Evolutionary conservation across 176 grass and related monocot species (phyloP).

Genomic region (Oryza punctata): DNA sequence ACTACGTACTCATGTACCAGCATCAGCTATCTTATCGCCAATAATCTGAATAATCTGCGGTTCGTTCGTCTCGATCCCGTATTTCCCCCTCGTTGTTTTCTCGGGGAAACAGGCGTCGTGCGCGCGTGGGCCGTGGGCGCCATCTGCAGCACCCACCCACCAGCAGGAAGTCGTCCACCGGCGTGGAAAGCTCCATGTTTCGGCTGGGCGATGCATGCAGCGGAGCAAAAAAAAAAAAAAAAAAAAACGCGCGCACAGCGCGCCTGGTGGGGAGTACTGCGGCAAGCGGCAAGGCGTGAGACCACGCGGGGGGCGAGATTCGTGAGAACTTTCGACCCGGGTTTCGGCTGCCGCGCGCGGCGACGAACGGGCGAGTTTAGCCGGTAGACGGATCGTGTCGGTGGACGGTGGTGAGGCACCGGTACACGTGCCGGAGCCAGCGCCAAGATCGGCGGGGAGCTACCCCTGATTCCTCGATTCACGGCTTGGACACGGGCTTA

Average conservation of each 20-base stretch:
- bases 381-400: neutral
- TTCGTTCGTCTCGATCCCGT: neutral
- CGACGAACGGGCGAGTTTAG: conserved; percentile 19
- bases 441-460: neutral
- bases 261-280: neutral
- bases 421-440: neutral
- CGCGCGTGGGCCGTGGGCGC: conserved; percentile 27
- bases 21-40: neutral
- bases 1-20: too few species aligned
- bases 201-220: neutral
- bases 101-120: neutral
- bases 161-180: neutral
- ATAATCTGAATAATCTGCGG: neutral
- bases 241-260: neutral
- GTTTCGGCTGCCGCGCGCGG: neutral
- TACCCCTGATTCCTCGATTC: neutral
- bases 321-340: conserved; percentile 18
- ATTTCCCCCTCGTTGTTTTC: neutral
- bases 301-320: neutral
- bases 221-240: neutral
- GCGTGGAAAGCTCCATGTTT: neutral
- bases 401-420: neutral
- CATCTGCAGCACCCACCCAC: neutral
- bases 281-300: conserved; percentile 23
- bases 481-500: neutral